Evolutionary conservation across 805 yeast genomes (phyloP), one percentile per base, ranked within the genome.

Genomic region (Schwanniomyces sp.): DNA sequence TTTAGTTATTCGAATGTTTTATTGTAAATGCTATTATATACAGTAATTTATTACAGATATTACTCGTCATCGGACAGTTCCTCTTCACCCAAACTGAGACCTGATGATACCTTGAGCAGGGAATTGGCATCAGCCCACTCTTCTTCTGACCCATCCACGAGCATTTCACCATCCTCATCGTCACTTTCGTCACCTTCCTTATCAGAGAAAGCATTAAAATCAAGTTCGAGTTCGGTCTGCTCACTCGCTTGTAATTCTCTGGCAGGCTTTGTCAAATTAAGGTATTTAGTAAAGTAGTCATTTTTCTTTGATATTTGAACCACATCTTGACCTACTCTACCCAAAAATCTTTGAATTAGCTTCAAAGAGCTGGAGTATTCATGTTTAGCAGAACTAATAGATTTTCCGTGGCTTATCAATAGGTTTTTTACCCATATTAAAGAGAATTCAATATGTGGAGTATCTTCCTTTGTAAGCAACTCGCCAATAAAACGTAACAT

Each of bases 401-500:
- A 85, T 52, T 77, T 77, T 10, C 99, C 98, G 62, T 92, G 97
- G 16, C 76, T 65, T 1, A 85, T 75, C 14, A 94, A 65, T 4
- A 91, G 56, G 12, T 78, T 71, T 54, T 84, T 82, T 29, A 92
- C 76, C 98, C 99, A 94, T 9, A 86, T 55, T 52, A 94, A 64
- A 57, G 85, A 83, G 70, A 84, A 91, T 69, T 94, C 97, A 21
- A 92, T 63, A 67, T 94, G 98, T 29, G 81, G 91, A 5, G 90
- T 82, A 3, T 85, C 87, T 34, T 56, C 52, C 26, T 59, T 54
- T 62, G 78, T 78, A 30, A 84, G 75, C 52, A 80, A 76, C 37
- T 79, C 78, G 1, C 88, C 94, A 56, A 94, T 77, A 51, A 89
- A 90, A 29, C 72, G 67, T 40, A 94, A 63, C 30, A 92, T 58